Percentiles rank a stretch among this genome's conserved stretches.
Evolutionary conservation across 768 basidiomycete genomes (phyloP).

Genomic region (Lentinula sp.): DNA sequence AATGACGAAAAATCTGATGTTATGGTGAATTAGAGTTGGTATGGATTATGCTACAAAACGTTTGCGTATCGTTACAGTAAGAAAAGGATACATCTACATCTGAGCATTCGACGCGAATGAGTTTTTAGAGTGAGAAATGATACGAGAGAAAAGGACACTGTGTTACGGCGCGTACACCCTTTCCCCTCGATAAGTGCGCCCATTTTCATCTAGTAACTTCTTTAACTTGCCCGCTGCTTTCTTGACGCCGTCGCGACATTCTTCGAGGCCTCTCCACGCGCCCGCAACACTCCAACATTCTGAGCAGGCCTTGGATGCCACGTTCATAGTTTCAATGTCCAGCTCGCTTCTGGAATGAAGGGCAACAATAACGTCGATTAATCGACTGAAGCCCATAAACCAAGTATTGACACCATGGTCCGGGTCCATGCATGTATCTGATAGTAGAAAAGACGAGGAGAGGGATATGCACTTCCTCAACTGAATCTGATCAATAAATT

Average conservation of each 20-base stretch:
- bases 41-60: not conserved
- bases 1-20: not conserved
- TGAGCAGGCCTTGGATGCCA: slow-evolving; percentile 63
- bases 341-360: slow-evolving; percentile 62
- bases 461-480: slow-evolving; percentile 63
- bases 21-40: too few relatives aligned
- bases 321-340: slow-evolving; percentile 71
- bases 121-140: not conserved
- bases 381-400: slow-evolving; percentile 58
- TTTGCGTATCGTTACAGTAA: not conserved
- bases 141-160: not conserved
- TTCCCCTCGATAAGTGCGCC: slow-evolving; percentile 32
- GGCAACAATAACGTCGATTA: slow-evolving; percentile 70
- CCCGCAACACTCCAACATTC: slow-evolving; percentile 77
- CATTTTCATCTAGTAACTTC: slow-evolving; percentile 49
- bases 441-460: slow-evolving; percentile 73
- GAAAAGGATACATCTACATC: not conserved
- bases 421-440: slow-evolving; percentile 63
- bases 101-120: not conserved
- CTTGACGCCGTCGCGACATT: slow-evolving; percentile 56
- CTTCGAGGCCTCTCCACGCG: slow-evolving; percentile 62
- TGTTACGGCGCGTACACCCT: slow-evolving; percentile 24
- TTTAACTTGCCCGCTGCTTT: slow-evolving; percentile 59
- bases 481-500: slow-evolving; percentile 49
- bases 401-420: slow-evolving; percentile 54